phyloP scores from a whole-genome alignment of 345 rosid species.

The Abelmoschus esculentus region DNA sequence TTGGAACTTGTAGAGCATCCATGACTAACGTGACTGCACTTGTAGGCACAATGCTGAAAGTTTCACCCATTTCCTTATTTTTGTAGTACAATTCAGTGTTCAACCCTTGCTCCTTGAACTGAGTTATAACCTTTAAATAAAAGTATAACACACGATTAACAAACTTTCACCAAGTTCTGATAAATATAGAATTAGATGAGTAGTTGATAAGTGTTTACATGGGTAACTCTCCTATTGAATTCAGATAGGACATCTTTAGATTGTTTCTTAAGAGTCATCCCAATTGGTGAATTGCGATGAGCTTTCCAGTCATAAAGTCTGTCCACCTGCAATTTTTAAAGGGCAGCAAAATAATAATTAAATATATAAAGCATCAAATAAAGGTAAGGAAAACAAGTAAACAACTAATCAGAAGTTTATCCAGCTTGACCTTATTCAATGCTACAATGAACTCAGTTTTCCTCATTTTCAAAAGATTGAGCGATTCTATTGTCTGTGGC shows the following conservation, averaged over 20 bases:
- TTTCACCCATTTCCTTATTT: conserved; percentile 79
- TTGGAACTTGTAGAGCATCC: not conserved
- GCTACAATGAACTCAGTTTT: conserved; percentile 88
- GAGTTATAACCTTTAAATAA: conserved; percentile 51
- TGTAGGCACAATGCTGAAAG: conserved; percentile 79
- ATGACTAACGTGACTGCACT: conserved; percentile 68
- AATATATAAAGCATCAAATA: not conserved
- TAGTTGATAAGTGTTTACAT: conserved; percentile 26
- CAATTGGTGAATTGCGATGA: conserved; percentile 67
- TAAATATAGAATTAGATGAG: not conserved
- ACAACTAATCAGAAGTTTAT: not conserved
- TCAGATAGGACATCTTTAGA: conserved; percentile 54
- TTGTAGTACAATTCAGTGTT: conserved; percentile 85
- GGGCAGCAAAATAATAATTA: not conserved
- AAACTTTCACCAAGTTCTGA: not conserved
- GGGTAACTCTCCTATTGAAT: conserved; percentile 60
- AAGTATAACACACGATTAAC: not conserved
- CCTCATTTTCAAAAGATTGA: conserved; percentile 77
- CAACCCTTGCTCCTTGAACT: conserved; percentile 84
- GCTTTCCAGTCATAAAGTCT: conserved; percentile 87
- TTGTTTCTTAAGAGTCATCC: conserved; percentile 63
- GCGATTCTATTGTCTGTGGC: conserved; percentile 90
- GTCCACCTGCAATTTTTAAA: conserved; percentile 54
- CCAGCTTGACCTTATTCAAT: conserved; percentile 65
- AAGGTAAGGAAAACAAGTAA: conserved; percentile 3